Base-by-base conservation (phyloP, 768 basidiomycete species). In the Podaxis rugospora region DNA sequence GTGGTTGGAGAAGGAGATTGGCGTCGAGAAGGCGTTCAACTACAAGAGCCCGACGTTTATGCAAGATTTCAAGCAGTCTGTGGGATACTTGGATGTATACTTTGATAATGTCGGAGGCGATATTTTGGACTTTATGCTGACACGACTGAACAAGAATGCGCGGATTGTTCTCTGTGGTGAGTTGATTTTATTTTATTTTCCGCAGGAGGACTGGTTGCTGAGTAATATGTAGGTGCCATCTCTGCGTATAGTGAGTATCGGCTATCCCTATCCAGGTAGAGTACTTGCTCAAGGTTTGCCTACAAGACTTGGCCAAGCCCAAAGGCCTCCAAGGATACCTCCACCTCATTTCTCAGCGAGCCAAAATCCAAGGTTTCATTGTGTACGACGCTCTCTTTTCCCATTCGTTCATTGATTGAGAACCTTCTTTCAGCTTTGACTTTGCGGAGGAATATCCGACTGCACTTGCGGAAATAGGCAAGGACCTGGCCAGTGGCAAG, bases 91-190 rank as follows among this genome's bases (percentile, higher is more conserved):
- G n/a, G 91, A 95, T 65, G 89, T 90, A 1, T 93, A 78, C 71
- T 94, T 94, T 66, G 92, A 93, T 70, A 92, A 92, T 62, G 90
- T 92, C 55, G 87, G 85, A 25, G 86, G 86, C 71, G 89, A 92
- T 32, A 90, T 93, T 40, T 77, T 98, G 58, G 89, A 96, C 70
- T 78, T 94, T 66, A 82, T 84, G 49, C 74, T 97, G 61, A 83
- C 83, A 25, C 78, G 89, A 54, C 70, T 98, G 67, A 93, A 93
- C 44, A 81, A 85, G 70, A 76, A 84, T 46, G 95, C 93, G 4
- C 78, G 95, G 57, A 83, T 97, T 59, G 84, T 84, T 13, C 71
- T 94, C 18, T 96, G 94, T 66, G 95, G 94, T 89, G 61, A 49
- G 85, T 71, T 42, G 42, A 61, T 62, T 35, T 37, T 16, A 28